phyloP scores from a whole-genome alignment of 805 yeast genomes.

The Candida railenensis region DNA sequence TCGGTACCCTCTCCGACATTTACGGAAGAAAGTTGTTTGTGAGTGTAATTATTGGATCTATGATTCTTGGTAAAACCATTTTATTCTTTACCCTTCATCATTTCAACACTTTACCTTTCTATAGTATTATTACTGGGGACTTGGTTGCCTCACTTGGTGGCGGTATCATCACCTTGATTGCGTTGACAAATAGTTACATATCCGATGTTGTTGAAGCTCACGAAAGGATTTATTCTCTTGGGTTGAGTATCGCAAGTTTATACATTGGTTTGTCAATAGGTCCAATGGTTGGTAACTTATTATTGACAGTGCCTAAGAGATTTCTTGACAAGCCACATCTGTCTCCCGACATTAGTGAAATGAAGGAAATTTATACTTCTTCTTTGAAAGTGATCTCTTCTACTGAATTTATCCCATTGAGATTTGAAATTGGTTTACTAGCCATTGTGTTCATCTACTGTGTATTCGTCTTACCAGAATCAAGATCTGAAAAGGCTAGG shows the following conservation, averaged over 20 bases:
- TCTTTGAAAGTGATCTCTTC: conserved; percentile 4
- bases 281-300: conserved; percentile 54
- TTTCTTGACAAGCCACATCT: not conserved
- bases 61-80: conserved; percentile 20
- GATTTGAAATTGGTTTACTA: conserved; percentile 30
- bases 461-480: conserved; percentile 52
- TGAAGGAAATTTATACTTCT: not conserved
- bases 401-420: conserved; percentile 33
- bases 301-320: conserved; percentile 10
- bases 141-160: conserved; percentile 59
- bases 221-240: conserved; percentile 57
- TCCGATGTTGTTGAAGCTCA: conserved; percentile 70
- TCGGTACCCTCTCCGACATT: conserved; percentile 37
- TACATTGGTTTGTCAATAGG: conserved; percentile 64
- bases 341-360: not conserved
- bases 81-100: conserved; percentile 25
- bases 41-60: conserved; percentile 14
- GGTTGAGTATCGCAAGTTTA: conserved; percentile 57
- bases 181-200: conserved; percentile 65
- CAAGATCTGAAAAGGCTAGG: conserved; percentile 57
- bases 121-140: conserved; percentile 41
- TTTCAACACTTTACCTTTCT: conserved; percentile 27
- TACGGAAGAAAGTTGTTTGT: conserved; percentile 34
- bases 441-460: conserved; percentile 27
- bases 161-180: conserved; percentile 53